Conservation (phyloP, 371 early-diverging fungal genomes). For the Nosema bombycis region DNA sequence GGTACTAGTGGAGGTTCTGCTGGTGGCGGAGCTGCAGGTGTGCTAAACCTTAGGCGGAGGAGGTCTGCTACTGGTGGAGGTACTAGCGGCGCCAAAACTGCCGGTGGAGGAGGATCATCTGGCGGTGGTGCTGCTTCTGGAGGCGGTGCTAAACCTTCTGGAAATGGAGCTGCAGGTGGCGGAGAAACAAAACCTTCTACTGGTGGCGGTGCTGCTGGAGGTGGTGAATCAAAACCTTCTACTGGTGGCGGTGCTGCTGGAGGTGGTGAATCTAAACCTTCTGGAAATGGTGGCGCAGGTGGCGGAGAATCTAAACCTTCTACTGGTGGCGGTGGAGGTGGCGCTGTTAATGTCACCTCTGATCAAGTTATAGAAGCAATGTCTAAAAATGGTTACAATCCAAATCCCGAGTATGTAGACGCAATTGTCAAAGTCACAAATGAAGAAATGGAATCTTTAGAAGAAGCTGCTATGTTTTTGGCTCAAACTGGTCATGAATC, state of each 20-base stretch:
- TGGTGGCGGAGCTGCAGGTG: not conserved
- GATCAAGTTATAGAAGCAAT: slow-evolving; percentile 47
- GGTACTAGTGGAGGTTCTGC: not conserved
- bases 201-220: slow-evolving; percentile 5
- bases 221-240: too few relatives aligned
- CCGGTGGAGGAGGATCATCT: not conserved
- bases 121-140: slow-evolving; percentile 6
- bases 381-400: slow-evolving; percentile 40
- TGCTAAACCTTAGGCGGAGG: not conserved
- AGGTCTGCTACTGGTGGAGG: not conserved
- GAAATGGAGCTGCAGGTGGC: not conserved
- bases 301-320: not conserved
- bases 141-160: not conserved
- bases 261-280: not conserved
- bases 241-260: not conserved
- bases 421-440: slow-evolving; percentile 54
- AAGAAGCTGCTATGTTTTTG: slow-evolving; percentile 63
- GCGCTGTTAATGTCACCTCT: slow-evolving; percentile 39
- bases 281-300: not conserved
- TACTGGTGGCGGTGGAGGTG: slow-evolving; percentile 3
- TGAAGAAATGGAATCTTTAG: slow-evolving; percentile 48
- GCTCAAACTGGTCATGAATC: slow-evolving; percentile 65
- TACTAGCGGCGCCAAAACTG: not conserved
- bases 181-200: not conserved
- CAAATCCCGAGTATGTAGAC: slow-evolving; percentile 53